Percentiles rank a stretch among this genome's conserved stretches.
Conservation (phyloP, 2,329 filamentous ascomycete species). For the Diaporthe caulivora region DNA sequence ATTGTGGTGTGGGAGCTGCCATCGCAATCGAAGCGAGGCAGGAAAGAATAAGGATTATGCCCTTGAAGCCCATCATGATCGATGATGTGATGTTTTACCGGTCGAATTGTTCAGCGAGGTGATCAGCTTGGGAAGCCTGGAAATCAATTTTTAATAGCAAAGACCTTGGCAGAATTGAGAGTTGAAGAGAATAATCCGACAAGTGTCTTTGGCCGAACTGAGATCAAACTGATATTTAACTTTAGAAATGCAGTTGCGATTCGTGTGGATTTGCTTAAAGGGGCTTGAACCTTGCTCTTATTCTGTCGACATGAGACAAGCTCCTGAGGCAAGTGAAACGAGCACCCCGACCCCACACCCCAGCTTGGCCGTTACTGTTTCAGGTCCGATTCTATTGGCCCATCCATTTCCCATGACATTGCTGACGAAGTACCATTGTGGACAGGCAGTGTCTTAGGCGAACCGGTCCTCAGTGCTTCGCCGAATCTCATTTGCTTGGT, state of each 20-base stretch:
- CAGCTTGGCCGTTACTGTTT: neutral
- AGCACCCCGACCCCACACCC: neutral
- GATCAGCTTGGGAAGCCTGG: neutral
- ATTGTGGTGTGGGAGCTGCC: neutral
- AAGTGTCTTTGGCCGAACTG: neutral
- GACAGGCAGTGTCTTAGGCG: no score
- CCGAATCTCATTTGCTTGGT: no score
- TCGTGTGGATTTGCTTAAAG: neutral
- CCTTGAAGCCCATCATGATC: neutral
- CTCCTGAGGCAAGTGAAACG: conserved; percentile 11
- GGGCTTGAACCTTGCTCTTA: neutral
- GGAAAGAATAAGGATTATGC: neutral
- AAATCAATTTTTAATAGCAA: neutral
- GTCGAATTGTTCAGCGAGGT: neutral
- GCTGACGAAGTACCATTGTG: no score
- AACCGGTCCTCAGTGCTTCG: no score
- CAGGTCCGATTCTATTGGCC: neutral
- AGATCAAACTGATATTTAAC: neutral
- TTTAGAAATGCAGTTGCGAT: neutral
- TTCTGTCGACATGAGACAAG: conserved; percentile 16
- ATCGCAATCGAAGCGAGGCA: neutral
- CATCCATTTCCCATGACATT: no score
- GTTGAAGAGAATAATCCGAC: neutral
- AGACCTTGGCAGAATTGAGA: neutral
- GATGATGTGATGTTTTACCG: neutral